Evolutionary conservation across 2,329 filamentous ascomycete genomes (phyloP), one percentile per base, ranked within the genome.

Genomic region (Lachnum nothofagi): DNA sequence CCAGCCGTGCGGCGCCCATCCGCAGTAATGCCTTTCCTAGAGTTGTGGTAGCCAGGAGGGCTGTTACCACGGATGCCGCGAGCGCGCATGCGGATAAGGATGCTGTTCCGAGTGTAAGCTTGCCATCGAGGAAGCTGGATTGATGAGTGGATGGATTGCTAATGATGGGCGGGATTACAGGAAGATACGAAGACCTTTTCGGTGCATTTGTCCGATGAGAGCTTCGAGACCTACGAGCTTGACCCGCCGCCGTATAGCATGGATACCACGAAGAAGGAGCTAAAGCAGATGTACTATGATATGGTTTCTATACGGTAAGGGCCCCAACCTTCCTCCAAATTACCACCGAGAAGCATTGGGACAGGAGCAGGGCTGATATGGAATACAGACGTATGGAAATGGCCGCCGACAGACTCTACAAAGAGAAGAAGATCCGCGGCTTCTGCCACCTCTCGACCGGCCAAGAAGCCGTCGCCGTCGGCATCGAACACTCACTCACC

Each of bases 371-470:
- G 20, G 24, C 17, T 39, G 17, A 55, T 50, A 46, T 29, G 9
- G 34, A 41, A 12, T 39, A 33, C 63, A 95, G 91, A 75, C 93
- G 95, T 72, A 95, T 98, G 93, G 93, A 98, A 76, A 95, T 98
- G 91, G 91, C 91, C 60, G 90, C 93, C 75, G 93, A 98, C 70
- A 83, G 91, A 69, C 79, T 98, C 67, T 98, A 98, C 88, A 98
- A 98, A 80, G 93, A 97, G 79, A 98, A 98, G 86, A 97, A 98
- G 82, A 97, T 98, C 65, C 88, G 93, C 65, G 93, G 93, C 76
- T 98, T 98, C 86, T 98, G 93, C 77, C 93, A 98, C 76, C 75
- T 98, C 72, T 97, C 93, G 51, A 95, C 87, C 52, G 93, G 93
- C 56, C 93, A 98, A 75, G 93, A 98, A 80, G 93, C 93, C 59